Evolutionary conservation across 345 rosid species (phyloP), one percentile per base, ranked within the genome.

Genomic region (Aquilaria sinensis): DNA sequence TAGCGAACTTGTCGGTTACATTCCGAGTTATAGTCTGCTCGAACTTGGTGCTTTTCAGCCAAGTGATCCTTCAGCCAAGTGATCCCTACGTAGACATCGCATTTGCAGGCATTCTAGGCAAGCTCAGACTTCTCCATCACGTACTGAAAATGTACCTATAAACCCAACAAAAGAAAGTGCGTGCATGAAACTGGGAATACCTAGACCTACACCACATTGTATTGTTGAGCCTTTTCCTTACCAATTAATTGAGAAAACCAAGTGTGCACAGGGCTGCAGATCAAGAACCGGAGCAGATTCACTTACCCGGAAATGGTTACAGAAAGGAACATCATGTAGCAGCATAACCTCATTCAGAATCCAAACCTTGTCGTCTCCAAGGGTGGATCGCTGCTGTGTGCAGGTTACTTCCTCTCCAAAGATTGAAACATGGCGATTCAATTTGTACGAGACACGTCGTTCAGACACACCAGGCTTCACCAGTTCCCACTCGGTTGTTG

Each of bases 361-460:
- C 94, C 89, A 93, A 9, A 94, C 97, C 56, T 70, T 69, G 47
- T 69, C 84, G 58, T 77, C 68, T 12, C 64, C 69, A 29, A 71
- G 73, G 10, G 74, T 66, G 60, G 66, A 68, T 71, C 82, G 88
- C 74, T 76, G 89, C 62, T 90, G 98, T 10, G 75, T 70, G 73
- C 84, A 72, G 30, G 78, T 74, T 50, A 88, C 98, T 73, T 88
- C 90, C 50, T 90, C 97, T 74, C 87, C 97, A 51, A 90, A 88
- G 55, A 80, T 83, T 30, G 97, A 93, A 14, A 93, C 81, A 31
- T 79, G 67, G 57, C 72, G 85, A 31, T 69, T 84, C 80, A 84
- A 89, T 51, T 67, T 87, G 78, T 86, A 88, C 9, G 89, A 71
- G 49, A 88, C 51, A 0, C 56, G 78, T 47, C 97, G 72, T 77